A percentile compares a stretch with the other conserved stretches of the same genome.
Conservation (phyloP, 179 eudicot genomes). For the Corrigiola litoralis region DNA sequence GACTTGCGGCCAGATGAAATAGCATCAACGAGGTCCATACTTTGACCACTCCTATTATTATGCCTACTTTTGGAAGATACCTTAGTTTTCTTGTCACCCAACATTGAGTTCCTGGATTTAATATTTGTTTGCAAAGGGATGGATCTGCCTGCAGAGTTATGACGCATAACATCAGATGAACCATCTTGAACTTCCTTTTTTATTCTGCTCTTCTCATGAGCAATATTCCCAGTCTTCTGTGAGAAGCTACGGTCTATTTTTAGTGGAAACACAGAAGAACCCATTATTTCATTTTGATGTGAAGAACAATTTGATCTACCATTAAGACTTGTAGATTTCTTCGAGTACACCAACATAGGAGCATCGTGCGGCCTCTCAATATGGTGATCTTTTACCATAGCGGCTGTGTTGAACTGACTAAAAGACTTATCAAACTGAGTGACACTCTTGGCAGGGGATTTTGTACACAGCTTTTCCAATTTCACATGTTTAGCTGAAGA, state of each 20-base stretch:
- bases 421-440: not conserved
- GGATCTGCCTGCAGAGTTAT: not conserved
- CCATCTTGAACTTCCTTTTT: not conserved
- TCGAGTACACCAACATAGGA: conserved; percentile 17
- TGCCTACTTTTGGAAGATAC: conserved; percentile 4
- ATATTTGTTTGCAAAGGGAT: conserved; percentile 6
- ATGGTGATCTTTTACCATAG: conserved; percentile 8
- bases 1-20: not conserved
- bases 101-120: not conserved
- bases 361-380: conserved; percentile 8
- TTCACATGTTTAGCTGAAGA: conserved; percentile 14
- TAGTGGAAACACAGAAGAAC: conserved; percentile 6
- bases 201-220: not conserved
- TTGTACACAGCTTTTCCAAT: not conserved
- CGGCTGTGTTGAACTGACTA: not conserved
- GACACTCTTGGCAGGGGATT: not conserved
- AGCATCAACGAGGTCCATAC: not conserved
- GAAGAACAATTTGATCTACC: conserved; percentile 11
- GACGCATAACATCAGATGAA: conserved; percentile 1
- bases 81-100: conserved; percentile 5
- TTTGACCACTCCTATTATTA: not conserved
- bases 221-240: conserved; percentile 1
- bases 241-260: not conserved
- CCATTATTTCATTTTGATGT: not conserved
- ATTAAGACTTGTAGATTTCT: not conserved